Base-by-base conservation (phyloP, 208 protist species). In the Wallacemonas sp. region DNA sequence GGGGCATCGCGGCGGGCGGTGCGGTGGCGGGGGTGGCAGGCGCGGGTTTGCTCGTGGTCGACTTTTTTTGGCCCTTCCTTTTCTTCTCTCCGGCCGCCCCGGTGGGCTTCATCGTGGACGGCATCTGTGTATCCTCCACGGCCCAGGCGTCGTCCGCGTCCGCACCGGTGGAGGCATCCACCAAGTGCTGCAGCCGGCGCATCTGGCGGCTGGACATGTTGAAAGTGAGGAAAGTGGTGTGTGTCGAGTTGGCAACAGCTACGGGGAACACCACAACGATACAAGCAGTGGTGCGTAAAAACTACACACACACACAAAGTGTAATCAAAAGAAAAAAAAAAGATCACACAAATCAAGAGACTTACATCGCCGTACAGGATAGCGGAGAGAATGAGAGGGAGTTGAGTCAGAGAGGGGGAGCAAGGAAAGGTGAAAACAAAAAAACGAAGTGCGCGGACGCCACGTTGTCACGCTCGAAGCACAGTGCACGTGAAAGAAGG, bases 191-290 rank as follows among this genome's bases (percentile, higher is more conserved):
- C 65, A 96, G 64, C 1, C 87, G 77, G 12, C 86, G 81, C 55
- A 96, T 77, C 48, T 96, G 91, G 14, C 87, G 80, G 25, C 74
- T 79, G 31, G 91, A 96, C 91, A 96, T 96, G 44, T 33, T 61
- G 50, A 23, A 36, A 1, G 26, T 39, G 28, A 39, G 41, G n/a
- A 55, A 26, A 55, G 49, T 25, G 11, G n/a, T 31, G 12, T 10
- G 5, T 49, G 20, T 26, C 12, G 11, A 22, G 7, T 18, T 26
- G n/a, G n/a, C n/a, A n/a, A n/a, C n/a, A n/a, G n/a, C n/a, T n/a
- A n/a, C n/a, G n/a, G n/a, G n/a, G n/a, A n/a, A n/a, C n/a, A n/a
- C n/a, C n/a, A n/a, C n/a, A n/a, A n/a, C n/a, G n/a, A n/a, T n/a
- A n/a, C n/a, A n/a, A n/a, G n/a, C n/a, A n/a, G n/a, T n/a, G n/a